Evolutionary conservation across 352 stramenopile species (phyloP).

Genomic region (Globisporangium spiculum): DNA sequence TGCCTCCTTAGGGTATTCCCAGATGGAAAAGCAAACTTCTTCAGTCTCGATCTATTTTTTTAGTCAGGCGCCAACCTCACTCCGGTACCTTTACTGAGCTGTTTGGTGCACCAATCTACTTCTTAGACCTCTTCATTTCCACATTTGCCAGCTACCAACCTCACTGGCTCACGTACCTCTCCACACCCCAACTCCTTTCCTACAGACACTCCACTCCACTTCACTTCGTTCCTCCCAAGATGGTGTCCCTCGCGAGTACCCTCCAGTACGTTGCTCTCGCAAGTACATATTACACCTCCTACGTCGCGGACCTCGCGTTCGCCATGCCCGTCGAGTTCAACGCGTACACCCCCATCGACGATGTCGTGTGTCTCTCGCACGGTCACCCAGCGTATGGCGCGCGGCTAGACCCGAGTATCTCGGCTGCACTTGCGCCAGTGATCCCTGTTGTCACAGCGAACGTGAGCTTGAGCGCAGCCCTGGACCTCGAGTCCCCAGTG

Average conservation of each 20-base stretch:
- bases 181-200: neutral
- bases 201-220: neutral
- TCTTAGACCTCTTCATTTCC: neutral
- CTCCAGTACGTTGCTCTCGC: neutral
- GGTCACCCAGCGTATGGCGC: conserved; percentile 37
- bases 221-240: neutral
- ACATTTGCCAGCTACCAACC: conserved; percentile 1
- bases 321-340: conserved; percentile 18
- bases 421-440: neutral
- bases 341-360: conserved; percentile 23
- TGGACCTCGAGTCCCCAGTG: neutral
- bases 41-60: neutral
- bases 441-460: neutral
- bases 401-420: neutral
- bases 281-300: neutral
- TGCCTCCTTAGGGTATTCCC: neutral
- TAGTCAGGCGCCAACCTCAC: neutral
- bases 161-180: neutral
- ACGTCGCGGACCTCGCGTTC: neutral
- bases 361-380: conserved; percentile 27
- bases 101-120: too few relatives aligned
- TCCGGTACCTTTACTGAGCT: neutral
- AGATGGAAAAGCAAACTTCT: neutral
- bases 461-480: neutral
- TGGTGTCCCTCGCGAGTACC: neutral